Evolutionary conservation across 495 filamentous ascomycete genomes (phyloP).

Genomic region (Penicillium ochrochloron): DNA sequence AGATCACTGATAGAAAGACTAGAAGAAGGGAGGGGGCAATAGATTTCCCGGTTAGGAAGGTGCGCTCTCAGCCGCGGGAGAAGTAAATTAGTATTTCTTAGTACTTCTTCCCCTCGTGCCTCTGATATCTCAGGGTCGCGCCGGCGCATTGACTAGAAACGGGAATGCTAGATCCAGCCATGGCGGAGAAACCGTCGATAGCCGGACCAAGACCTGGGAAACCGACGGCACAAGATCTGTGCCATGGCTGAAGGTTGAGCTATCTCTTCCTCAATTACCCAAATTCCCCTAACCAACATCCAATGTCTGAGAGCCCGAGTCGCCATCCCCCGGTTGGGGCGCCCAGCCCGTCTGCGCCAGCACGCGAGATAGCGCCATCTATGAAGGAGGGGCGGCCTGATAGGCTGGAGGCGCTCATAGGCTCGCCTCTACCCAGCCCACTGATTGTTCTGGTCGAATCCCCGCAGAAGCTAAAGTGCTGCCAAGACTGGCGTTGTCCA

Average conservation of each 20-base stretch:
- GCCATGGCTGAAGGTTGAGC: conserved; percentile 8
- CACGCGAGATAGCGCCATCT: conserved; percentile 19
- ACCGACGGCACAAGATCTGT: background rate
- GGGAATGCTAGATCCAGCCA: conserved; percentile 5
- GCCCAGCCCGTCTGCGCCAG: conserved; percentile 3
- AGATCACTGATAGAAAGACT: background rate
- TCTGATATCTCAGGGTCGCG: conserved; percentile 6
- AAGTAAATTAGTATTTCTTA: background rate
- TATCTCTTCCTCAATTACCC: background rate
- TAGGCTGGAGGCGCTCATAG: background rate
- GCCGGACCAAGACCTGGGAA: conserved; percentile 14
- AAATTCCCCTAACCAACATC: background rate
- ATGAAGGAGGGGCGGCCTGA: background rate
- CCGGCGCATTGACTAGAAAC: conserved; percentile 21
- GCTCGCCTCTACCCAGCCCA: background rate
- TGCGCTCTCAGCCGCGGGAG: conserved; percentile 10
- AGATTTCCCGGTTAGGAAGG: conserved; percentile 12
- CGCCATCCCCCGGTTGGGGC: conserved; percentile 6
- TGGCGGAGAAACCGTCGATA: conserved; percentile 22
- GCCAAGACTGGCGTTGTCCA: conserved; percentile 19
- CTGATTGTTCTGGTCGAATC: conserved; percentile 8
- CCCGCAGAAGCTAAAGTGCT: conserved; percentile 15
- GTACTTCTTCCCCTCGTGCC: conserved; percentile 7
- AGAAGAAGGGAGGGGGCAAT: background rate
- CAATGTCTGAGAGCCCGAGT: conserved; percentile 4